A percentile compares a stretch with the other conserved stretches of the same genome.
Evolutionary conservation across 78 protist genomes (phyloP).

Genomic region (Parvularia atlantis): DNA sequence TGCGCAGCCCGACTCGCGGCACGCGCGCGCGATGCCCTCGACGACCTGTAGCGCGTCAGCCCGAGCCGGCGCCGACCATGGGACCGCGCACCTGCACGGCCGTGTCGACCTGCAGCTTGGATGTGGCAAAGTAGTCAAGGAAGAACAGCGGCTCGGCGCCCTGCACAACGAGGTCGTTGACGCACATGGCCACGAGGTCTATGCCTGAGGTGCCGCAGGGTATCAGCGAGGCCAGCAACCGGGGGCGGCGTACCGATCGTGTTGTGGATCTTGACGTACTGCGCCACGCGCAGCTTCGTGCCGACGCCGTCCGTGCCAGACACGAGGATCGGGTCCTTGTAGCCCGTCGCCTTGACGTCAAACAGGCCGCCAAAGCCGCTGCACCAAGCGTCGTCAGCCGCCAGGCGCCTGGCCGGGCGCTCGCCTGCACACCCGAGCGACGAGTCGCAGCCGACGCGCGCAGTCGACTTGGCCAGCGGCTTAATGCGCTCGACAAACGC

Average conservation of each 20-base stretch:
- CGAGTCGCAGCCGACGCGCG: conserved; percentile 53
- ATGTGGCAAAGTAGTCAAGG: conserved; percentile 81
- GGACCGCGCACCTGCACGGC: no score
- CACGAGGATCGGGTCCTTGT: conserved; percentile 61
- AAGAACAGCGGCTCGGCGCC: conserved; percentile 86
- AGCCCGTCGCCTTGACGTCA: conserved; percentile 63
- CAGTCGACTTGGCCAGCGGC: conserved; percentile 47
- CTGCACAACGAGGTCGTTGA: conserved; percentile 70
- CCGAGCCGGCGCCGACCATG: no score
- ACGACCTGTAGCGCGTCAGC: no score
- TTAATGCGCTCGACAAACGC: conserved; percentile 59
- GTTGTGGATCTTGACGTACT: conserved; percentile 19
- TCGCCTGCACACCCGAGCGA: no score
- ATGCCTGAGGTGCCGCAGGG: conserved; percentile 40
- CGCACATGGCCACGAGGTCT: conserved; percentile 84
- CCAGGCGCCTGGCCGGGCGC: no score
- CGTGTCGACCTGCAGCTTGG: conserved; percentile 45
- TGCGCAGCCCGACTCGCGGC: conserved; percentile 57
- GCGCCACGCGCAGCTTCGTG: conserved; percentile 75
- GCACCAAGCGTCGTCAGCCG: no score
- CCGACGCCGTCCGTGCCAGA: conserved; percentile 87
- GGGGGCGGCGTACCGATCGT: conserved; percentile 5
- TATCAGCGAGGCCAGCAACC: not conserved
- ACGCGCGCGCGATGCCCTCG: conserved; percentile 59
- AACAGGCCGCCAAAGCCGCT: conserved; percentile 80